A percentile compares a stretch with the other conserved stretches of the same genome.
Conservation (phyloP, 2,329 filamentous ascomycete genomes). For the Penicillium sp. region DNA sequence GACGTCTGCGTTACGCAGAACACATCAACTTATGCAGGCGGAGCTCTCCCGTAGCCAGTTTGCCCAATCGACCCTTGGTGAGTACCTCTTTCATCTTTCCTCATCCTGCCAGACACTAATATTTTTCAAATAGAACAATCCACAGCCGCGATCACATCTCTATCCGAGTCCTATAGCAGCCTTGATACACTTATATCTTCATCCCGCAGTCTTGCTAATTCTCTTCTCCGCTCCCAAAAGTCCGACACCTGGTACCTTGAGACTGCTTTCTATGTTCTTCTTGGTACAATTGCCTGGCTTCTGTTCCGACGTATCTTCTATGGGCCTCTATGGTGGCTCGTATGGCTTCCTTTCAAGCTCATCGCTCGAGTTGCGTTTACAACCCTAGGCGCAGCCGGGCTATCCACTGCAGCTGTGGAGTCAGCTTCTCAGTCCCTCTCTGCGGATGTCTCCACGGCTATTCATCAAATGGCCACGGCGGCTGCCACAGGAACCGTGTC, state of each 20-base stretch:
- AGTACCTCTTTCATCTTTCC: conserved; percentile 6
- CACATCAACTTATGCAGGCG: conserved; percentile 74
- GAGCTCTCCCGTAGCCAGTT: conserved; percentile 82
- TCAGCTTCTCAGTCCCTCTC: conserved; percentile 17
- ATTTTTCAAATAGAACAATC: conserved; percentile 51
- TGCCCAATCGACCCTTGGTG: conserved; percentile 70
- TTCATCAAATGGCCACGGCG: conserved; percentile 18
- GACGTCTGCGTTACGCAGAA: conserved; percentile 71
- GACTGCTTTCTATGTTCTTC: conserved; percentile 73
- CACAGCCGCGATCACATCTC: conserved; percentile 67
- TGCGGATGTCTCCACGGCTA: conserved; percentile 15
- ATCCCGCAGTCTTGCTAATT: conserved; percentile 65
- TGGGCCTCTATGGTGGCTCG: conserved; percentile 79
- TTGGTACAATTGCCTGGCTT: conserved; percentile 72
- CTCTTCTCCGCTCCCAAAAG: conserved; percentile 78
- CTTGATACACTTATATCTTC: conserved; percentile 68
- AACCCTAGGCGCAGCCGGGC: conserved; percentile 47
- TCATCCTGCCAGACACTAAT: neutral
- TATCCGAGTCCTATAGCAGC: conserved; percentile 71
- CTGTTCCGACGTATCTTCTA: conserved; percentile 76
- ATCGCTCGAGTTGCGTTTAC: conserved; percentile 53
- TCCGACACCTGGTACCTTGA: conserved; percentile 97
- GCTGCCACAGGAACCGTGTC: conserved; percentile 12
- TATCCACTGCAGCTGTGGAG: conserved; percentile 24
- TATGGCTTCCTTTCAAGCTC: conserved; percentile 71